phyloP scores from a whole-genome alignment of 179 eudicot species.

The Drosera spatulata region DNA sequence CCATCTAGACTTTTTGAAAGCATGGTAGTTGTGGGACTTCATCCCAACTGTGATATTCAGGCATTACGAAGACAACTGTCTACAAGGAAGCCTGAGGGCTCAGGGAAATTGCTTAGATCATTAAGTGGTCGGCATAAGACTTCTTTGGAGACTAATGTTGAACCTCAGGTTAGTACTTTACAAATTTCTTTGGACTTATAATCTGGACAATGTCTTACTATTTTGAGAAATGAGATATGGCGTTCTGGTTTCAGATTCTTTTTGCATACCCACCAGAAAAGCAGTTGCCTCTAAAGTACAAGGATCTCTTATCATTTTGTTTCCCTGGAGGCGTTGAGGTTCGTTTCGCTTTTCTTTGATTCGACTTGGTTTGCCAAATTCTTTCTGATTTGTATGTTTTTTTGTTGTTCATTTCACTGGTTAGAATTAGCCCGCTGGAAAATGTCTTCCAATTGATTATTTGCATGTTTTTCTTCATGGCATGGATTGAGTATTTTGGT shows the following conservation, averaged over 20 bases:
- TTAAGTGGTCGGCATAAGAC: constrained; percentile 57
- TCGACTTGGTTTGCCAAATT: neutral
- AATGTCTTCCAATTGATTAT: too few species aligned
- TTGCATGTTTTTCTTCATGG: too few species aligned
- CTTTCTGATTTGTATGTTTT: too few species aligned
- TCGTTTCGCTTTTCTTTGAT: constrained; percentile 5
- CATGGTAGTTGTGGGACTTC: constrained; percentile 97
- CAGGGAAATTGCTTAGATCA: constrained; percentile 61
- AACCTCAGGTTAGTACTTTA: constrained; percentile 67
- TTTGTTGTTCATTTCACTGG: too few species aligned
- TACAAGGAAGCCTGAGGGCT: constrained; percentile 63
- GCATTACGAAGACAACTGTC: constrained; percentile 50
- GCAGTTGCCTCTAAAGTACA: constrained; percentile 72
- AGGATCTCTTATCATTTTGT: constrained; percentile 96
- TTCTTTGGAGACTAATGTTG: constrained; percentile 69
- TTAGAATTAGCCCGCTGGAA: too few species aligned
- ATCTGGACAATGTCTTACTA: too few species aligned
- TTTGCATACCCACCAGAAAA: constrained; percentile 96
- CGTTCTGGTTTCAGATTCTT: constrained; percentile 54
- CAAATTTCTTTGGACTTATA: neutral
- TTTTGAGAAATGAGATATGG: neutral
- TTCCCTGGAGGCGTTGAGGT: constrained; percentile 99
- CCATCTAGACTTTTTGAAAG: constrained; percentile 92
- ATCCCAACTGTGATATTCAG: constrained; percentile 72
- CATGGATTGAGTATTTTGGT: too few species aligned